A percentile compares a stretch with the other conserved stretches of the same genome.
These are phyloP conservation scores for Hanseniaspora uvarum DNA, from an alignment of 1,139 yeast species.

Conservation along the genomic window DNA sequence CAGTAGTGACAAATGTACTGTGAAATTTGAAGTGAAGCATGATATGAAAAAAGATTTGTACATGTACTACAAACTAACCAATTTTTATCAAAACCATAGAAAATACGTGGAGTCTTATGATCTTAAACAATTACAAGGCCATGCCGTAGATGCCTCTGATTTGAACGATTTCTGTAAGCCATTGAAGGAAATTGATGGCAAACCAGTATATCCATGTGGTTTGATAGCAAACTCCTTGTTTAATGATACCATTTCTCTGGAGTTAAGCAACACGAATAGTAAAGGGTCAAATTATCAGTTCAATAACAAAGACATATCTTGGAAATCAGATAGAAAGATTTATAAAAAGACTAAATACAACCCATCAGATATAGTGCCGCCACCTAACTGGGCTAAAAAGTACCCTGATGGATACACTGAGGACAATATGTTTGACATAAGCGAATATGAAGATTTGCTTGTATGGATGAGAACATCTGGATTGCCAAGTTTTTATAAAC, in stretches of 20 bases:
- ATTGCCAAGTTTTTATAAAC: constrained; percentile 70
- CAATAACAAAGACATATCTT: constrained; percentile 67
- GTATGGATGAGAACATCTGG: constrained; percentile 98
- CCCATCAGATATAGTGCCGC: constrained; percentile 72
- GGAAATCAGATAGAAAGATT: constrained; percentile 71
- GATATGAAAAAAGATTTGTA: constrained; percentile 52
- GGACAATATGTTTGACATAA: constrained; percentile 71
- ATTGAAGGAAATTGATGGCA: constrained; percentile 44
- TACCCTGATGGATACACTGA: constrained; percentile 87
- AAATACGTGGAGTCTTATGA: constrained; percentile 66
- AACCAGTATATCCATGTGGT: constrained; percentile 82
- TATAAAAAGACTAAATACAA: constrained; percentile 70
- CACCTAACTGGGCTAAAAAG: constrained; percentile 81
- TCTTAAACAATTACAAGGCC: constrained; percentile 52
- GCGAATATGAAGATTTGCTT: constrained; percentile 73
- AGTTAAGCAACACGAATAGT: constrained; percentile 26
- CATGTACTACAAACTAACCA: constrained; percentile 59
- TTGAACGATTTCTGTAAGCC: constrained; percentile 67
- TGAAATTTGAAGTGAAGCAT: constrained; percentile 51
- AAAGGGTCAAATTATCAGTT: constrained; percentile 43
- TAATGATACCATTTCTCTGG: constrained; percentile 63
- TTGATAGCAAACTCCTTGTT: constrained; percentile 85
- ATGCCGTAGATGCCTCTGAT: constrained; percentile 39
- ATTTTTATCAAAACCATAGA: constrained; percentile 69
- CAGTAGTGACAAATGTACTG: constrained; percentile 38